These are phyloP conservation scores for Coemansia sp. DNA, from an alignment of 192 early-diverging fungal genomes.

Conservation along the genomic window DNA sequence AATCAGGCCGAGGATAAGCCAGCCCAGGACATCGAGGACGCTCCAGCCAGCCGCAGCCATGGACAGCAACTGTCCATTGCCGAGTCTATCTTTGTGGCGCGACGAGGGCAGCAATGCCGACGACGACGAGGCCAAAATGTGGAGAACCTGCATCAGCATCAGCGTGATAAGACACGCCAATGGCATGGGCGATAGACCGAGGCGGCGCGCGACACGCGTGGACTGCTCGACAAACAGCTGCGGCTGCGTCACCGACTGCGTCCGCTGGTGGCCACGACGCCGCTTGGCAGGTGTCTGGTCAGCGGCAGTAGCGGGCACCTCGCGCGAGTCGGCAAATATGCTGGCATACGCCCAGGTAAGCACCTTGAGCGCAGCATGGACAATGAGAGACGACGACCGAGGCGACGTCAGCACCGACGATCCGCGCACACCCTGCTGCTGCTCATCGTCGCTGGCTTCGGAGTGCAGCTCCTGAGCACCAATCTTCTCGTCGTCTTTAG, in stretches of 20 bases:
- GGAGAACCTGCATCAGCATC: constrained; percentile 41
- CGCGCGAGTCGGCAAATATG: constrained; percentile 2
- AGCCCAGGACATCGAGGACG: constrained; percentile 49
- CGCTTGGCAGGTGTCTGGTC: background rate
- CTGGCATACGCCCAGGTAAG: constrained; percentile 18
- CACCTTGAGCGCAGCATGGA: constrained; percentile 23
- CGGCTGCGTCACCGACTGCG: constrained; percentile 36
- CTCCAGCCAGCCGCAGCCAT: constrained; percentile 12
- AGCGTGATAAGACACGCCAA: constrained; percentile 49
- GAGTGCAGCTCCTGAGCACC: constrained; percentile 2
- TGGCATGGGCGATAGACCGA: constrained; percentile 49
- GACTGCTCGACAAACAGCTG: constrained; percentile 51
- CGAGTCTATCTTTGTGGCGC: background rate
- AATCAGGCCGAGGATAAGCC: constrained; percentile 45
- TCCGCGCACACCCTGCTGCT: background rate
- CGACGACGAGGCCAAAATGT: constrained; percentile 34
- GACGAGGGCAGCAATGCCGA: background rate
- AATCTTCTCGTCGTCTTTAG: constrained; percentile 17
- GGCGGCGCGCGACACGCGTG: constrained; percentile 47
- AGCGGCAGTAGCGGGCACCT: background rate
- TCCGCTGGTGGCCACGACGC: constrained; percentile 19
- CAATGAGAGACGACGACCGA: constrained; percentile 35
- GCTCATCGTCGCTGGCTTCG: background rate
- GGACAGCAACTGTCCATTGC: background rate
- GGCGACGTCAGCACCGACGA: background rate